phyloP scores from a whole-genome alignment of 139 green algal genomes.

The Diplosphaera chodatii region DNA sequence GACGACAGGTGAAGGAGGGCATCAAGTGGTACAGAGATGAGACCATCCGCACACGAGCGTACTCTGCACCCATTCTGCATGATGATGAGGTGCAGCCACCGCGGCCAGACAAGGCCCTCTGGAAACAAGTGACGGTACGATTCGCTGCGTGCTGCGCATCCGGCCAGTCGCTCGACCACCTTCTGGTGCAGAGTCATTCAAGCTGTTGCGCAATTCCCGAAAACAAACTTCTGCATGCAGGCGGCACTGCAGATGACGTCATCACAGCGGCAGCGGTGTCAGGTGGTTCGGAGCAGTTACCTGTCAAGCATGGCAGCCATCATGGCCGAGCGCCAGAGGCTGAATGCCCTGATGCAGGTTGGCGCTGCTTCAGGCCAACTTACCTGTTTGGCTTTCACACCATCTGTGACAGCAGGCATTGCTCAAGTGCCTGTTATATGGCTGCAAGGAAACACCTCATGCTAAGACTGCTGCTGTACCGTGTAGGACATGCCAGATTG shows the following conservation, averaged over 20 bases:
- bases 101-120: not conserved
- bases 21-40: not conserved
- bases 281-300: not conserved
- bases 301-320: not conserved
- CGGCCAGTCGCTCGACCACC: no score
- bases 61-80: not conserved
- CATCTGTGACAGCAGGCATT: no score
- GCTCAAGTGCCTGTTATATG: no score
- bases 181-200: no score
- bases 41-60: not conserved
- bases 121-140: not conserved
- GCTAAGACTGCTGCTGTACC: no score
- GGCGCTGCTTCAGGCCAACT: no score
- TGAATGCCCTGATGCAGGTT: not conserved
- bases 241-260: not conserved
- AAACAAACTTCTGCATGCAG: not conserved
- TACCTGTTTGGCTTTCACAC: no score
- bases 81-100: not conserved
- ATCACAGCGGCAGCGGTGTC: not conserved
- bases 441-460: no score
- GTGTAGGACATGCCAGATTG: not conserved
- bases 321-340: not conserved
- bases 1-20: not conserved
- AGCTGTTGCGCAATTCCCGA: no score
- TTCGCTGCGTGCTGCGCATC: no score